Conservation (phyloP, 2,329 filamentous ascomycete genomes). For the Thermothelomyces thermophilus region DNA sequence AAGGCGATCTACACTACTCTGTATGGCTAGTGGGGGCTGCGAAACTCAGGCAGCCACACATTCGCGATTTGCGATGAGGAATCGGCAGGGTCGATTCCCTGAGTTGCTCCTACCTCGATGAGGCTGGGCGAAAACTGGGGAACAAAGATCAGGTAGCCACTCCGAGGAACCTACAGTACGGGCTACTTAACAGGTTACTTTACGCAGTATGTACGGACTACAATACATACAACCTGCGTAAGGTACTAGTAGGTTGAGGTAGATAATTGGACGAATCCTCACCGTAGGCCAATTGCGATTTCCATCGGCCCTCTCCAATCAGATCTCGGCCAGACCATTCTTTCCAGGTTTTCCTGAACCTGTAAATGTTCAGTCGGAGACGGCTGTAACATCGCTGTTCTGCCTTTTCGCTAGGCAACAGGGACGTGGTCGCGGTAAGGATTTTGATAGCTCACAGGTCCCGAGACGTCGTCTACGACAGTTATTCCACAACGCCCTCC, state of each 20-base stretch:
- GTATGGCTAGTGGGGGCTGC: background rate
- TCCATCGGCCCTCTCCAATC: background rate
- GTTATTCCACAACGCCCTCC: too few relatives aligned
- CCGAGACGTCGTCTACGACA: too few relatives aligned
- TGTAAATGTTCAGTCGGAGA: background rate
- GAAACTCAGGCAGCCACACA: background rate
- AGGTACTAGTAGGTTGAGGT: too few relatives aligned
- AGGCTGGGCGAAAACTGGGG: background rate
- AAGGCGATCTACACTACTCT: too few relatives aligned
- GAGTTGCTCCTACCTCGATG: background rate
- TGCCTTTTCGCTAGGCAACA: background rate
- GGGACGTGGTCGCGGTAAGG: too few relatives aligned
- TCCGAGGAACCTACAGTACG: too few relatives aligned
- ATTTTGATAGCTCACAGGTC: too few relatives aligned
- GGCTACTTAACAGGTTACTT: too few relatives aligned
- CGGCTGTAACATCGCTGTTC: background rate
- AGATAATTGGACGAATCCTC: constrained; percentile 3
- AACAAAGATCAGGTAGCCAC: too few relatives aligned
- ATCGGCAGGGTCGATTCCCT: background rate
- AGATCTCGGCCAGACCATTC: background rate
- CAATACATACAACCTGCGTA: too few relatives aligned
- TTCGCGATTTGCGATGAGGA: background rate
- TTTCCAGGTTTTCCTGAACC: background rate
- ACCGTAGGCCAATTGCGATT: background rate
- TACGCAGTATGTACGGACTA: too few relatives aligned